Conservation (phyloP, 257 asterid genomes). For the Solanum virginianum region DNA sequence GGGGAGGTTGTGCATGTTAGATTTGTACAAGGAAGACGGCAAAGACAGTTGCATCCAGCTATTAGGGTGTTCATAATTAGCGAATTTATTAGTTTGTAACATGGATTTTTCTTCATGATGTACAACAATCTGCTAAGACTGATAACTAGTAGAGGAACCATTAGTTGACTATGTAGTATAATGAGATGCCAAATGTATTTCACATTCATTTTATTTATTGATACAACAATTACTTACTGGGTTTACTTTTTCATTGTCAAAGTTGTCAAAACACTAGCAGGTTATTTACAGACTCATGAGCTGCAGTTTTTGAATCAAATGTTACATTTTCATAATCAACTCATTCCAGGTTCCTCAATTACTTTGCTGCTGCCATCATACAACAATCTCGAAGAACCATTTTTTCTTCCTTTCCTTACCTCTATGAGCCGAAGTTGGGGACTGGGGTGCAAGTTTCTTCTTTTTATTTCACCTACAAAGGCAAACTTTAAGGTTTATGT, state of each 20-base stretch:
- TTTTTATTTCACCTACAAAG: background rate
- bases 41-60: background rate
- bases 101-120: background rate
- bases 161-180: background rate
- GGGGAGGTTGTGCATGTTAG: constrained; percentile 81
- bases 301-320: too few relatives aligned
- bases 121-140: background rate
- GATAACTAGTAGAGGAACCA: background rate
- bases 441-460: too few relatives aligned
- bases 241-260: background rate
- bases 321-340: too few relatives aligned
- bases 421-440: too few relatives aligned
- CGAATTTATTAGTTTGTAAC: background rate
- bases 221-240: background rate
- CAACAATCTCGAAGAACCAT: too few relatives aligned
- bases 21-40: background rate
- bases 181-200: background rate
- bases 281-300: too few relatives aligned
- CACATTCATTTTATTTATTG: background rate
- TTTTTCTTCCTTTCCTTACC: too few relatives aligned
- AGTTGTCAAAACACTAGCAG: background rate
- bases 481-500: background rate
- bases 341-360: too few relatives aligned
- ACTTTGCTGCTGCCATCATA: too few relatives aligned
- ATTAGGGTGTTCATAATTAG: background rate